Evolutionary conservation across 2,329 filamentous ascomycete species (phyloP).

Genomic region (Plenodomus biglobosus): DNA sequence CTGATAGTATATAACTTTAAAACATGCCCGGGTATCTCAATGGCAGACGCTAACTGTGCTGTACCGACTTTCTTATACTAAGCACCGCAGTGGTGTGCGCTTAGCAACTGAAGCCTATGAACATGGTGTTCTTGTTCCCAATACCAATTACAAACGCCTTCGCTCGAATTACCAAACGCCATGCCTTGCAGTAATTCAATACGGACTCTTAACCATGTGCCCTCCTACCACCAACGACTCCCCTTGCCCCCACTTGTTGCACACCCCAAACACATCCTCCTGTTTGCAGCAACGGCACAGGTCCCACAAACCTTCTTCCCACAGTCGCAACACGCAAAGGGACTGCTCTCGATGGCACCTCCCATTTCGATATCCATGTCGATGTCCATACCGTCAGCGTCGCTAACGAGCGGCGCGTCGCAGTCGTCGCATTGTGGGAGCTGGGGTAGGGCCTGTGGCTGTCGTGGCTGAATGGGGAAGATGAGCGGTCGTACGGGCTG

Average conservation of each 20-base stretch:
- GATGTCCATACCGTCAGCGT: constrained; percentile 42
- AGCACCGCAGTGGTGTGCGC: too few relatives aligned
- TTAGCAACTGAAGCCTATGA: background rate
- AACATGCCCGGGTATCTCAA: too few relatives aligned
- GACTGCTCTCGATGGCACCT: constrained; percentile 21
- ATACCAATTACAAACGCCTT: background rate
- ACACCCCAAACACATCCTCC: constrained; percentile 48
- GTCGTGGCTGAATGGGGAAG: constrained; percentile 17
- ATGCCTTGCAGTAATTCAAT: too few relatives aligned
- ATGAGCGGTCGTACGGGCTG: constrained; percentile 28
- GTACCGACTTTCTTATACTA: too few relatives aligned
- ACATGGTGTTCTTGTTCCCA: background rate
- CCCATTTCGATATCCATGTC: constrained; percentile 42
- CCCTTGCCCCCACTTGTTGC: constrained; percentile 43
- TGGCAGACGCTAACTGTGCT: too few relatives aligned
- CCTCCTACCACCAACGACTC: constrained; percentile 33
- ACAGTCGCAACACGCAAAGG: constrained; percentile 45
- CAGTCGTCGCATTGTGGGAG: constrained; percentile 49
- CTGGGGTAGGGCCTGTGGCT: constrained; percentile 5
- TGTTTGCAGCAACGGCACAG: constrained; percentile 45
- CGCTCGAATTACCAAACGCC: background rate
- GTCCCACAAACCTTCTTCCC: constrained; percentile 46
- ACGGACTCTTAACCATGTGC: too few relatives aligned
- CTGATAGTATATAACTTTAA: too few relatives aligned
- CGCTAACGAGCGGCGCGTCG: constrained; percentile 38